Base-by-base conservation (phyloP, 345 rosid species). In the Limnanthes douglasii region DNA sequence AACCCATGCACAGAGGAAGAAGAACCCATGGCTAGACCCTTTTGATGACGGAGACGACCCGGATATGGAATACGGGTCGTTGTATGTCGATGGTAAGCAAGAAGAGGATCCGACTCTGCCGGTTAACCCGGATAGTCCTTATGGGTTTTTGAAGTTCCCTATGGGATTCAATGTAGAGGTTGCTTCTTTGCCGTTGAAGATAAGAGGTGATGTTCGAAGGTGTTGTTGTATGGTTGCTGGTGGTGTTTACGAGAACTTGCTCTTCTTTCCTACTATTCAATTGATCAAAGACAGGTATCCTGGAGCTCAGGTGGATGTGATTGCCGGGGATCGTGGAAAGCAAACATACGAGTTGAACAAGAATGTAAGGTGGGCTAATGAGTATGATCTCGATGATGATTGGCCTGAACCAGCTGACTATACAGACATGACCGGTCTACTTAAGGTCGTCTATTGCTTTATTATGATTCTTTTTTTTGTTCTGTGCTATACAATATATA, bases 351-450 rank as follows among this genome's bases (percentile, higher is more conserved):
- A 79, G 57, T 25, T 88, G 63, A 88, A 83, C 58, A 88, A 88
- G 78, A 83, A 76, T 49, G 95, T 88, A 48, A 76, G 95, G 39
- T 88, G 95, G 93, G 93, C 95, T 13, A 48, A 59, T 60, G 90
- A n/a, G 21, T 88, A 78, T 52, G 97, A 88, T 50, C 75, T 51
- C 16, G 97, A 83, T 22, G 86, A 76, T 46, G 60, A 78, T 37
- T 86, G 71, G 65, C 95, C 97, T 8, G 90, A 83, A 3, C 90
- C 97, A 3, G 83, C 73, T 26, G 93, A 73, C 8, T 83, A 73
- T 14, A 66, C 70, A 5, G 95, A 88, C 70, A 76, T 79, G 83
- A 18, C 77, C 5, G 97, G 97, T 45, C 13, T 76, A 19, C 67
- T 83, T 34, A 88, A 73, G 93, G 97, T 88, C 42, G 18, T 60